Evolutionary conservation across 2,329 filamentous ascomycete species (phyloP).

Genomic region (Penicillium janthinellum): DNA sequence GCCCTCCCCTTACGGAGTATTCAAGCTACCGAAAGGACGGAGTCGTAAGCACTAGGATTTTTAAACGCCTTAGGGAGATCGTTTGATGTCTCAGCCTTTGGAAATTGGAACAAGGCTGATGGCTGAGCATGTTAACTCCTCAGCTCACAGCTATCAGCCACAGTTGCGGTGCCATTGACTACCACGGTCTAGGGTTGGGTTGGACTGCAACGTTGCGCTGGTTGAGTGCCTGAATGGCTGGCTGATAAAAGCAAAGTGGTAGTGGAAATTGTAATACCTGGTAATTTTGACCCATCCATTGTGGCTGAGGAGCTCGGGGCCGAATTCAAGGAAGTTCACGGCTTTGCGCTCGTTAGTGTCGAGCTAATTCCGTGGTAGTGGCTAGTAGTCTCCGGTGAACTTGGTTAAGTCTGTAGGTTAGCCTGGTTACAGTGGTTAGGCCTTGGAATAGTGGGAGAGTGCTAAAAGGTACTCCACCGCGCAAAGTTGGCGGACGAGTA

Average conservation of each 20-base stretch:
- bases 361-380: neutral
- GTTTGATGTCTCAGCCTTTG: neutral
- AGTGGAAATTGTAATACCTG: neutral
- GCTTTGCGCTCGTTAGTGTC: neutral
- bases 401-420: neutral
- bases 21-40: neutral
- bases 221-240: neutral
- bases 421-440: neutral
- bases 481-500: neutral
- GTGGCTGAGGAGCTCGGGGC: neutral
- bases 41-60: neutral
- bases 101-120: neutral
- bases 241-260: neutral
- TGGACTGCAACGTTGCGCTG: neutral
- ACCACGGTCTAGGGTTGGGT: neutral
- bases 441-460: neutral
- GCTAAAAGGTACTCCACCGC: conserved; percentile 7
- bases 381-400: neutral
- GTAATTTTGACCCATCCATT: neutral
- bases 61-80: neutral
- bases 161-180: neutral
- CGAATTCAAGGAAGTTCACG: neutral
- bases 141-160: neutral
- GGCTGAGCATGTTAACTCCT: neutral
- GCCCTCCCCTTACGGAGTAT: neutral